These are phyloP conservation scores for Candida pseudofarinosa DNA, from an alignment of 805 yeast genomes.

Conservation along the genomic window DNA sequence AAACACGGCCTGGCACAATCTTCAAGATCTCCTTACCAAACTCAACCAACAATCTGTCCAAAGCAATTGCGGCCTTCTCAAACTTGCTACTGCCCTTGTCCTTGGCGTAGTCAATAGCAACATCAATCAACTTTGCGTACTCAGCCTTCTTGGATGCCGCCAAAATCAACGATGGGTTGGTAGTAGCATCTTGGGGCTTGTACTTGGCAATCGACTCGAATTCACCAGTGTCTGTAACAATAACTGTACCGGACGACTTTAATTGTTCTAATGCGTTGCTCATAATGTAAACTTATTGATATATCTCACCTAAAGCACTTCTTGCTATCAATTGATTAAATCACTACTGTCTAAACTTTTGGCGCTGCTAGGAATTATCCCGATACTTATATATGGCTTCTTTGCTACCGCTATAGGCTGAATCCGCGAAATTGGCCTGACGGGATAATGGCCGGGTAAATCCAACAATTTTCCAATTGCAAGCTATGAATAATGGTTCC, in stretches of 20 bases:
- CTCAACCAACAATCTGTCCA: slow-evolving; percentile 90
- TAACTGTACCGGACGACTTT: slow-evolving; percentile 92
- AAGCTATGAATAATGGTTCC: neutral
- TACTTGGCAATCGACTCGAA: slow-evolving; percentile 96
- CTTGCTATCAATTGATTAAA: neutral
- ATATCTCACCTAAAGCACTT: neutral
- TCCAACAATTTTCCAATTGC: no score
- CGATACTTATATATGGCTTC: neutral
- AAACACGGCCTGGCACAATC: slow-evolving; percentile 98
- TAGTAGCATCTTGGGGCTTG: slow-evolving; percentile 99
- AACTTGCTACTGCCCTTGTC: slow-evolving; percentile 53
- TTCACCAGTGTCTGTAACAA: slow-evolving; percentile 99
- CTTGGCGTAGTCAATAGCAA: slow-evolving; percentile 79
- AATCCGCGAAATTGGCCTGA: neutral
- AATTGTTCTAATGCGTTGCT: slow-evolving; percentile 81
- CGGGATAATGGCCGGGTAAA: neutral
- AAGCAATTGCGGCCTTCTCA: slow-evolving; percentile 75
- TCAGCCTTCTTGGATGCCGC: slow-evolving; percentile 92
- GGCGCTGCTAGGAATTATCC: neutral
- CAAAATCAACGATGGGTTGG: slow-evolving; percentile 94
- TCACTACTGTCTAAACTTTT: neutral
- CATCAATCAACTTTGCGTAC: slow-evolving; percentile 85
- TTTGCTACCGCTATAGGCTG: neutral
- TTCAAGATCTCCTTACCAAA: slow-evolving; percentile 90
- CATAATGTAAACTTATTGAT: slow-evolving; percentile 14